These are phyloP conservation scores for Smittium culicis DNA, from an alignment of 371 early-diverging fungal species.

Conservation along the genomic window DNA sequence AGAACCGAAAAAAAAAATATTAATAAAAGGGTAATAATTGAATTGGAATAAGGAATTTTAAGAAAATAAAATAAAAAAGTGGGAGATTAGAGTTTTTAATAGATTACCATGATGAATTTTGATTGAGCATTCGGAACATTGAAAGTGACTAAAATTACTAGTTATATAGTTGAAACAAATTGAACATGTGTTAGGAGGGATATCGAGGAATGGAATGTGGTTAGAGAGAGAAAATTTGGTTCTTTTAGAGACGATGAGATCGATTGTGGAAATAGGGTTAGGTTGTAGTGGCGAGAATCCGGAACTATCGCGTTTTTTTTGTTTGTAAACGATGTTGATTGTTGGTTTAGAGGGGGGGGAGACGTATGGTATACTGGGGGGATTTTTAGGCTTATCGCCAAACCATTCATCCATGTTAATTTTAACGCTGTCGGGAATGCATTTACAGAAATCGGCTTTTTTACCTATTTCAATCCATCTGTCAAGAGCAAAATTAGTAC, in stretches of 20 bases:
- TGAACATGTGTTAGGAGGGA: background rate
- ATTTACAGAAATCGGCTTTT: constrained; percentile 65
- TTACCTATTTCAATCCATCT: constrained; percentile 78
- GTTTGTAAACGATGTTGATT: background rate
- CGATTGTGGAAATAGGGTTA: background rate
- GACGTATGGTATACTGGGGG: too few species aligned
- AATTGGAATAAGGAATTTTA: too few species aligned
- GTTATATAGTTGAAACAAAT: too few species aligned
- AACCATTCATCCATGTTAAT: constrained; percentile 59
- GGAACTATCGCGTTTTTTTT: background rate
- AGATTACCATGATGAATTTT: too few species aligned
- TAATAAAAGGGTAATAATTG: too few species aligned
- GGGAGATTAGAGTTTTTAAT: too few species aligned
- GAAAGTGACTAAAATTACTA: too few species aligned
- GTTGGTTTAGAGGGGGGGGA: background rate
- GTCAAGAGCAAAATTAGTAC: constrained; percentile 85
- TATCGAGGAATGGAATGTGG: background rate
- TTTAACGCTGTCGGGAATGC: constrained; percentile 68
- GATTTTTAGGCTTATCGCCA: constrained; percentile 13
- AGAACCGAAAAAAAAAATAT: too few species aligned
- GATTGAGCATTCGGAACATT: too few species aligned
- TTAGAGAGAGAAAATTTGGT: background rate
- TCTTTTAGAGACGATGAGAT: background rate
- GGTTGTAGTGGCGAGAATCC: background rate
- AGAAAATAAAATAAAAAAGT: too few species aligned